These are phyloP conservation scores for Thoreauomyces humboldtii DNA, from an alignment of 192 early-diverging fungal species.

Conservation along the genomic window DNA sequence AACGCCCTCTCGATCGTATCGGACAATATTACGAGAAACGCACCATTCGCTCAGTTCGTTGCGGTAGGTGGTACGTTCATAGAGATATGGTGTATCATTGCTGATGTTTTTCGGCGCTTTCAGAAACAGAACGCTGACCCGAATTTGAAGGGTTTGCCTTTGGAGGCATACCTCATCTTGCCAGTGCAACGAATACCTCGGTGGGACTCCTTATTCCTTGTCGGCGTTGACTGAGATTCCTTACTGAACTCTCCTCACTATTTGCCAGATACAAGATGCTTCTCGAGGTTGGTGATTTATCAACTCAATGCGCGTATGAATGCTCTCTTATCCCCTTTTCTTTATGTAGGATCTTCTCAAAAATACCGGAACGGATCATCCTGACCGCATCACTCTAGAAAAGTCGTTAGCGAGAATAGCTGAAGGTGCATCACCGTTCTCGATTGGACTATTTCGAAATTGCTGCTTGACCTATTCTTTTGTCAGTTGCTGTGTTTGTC, in stretches of 20 bases:
- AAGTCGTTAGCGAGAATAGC: conserved; percentile 63
- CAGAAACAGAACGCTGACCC: conserved; percentile 43
- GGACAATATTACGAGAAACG: conserved; percentile 1
- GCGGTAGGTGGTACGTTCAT: background rate
- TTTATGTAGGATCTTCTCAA: conserved; percentile 51
- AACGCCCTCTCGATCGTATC: conserved; percentile 24
- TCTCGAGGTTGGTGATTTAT: conserved; percentile 50
- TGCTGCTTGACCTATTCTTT: background rate
- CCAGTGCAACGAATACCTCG: conserved; percentile 92
- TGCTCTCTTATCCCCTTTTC: background rate
- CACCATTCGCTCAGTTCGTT: conserved; percentile 29
- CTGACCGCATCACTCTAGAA: conserved; percentile 70
- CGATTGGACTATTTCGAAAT: background rate
- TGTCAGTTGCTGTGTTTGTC: conserved; percentile 65
- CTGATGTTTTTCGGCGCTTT: background rate
- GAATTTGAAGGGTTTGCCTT: conserved; percentile 58
- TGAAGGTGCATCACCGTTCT: conserved; percentile 1
- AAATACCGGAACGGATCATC: conserved; percentile 64
- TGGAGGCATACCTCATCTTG: conserved; percentile 79
- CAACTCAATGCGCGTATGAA: conserved; percentile 50
- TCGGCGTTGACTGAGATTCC: background rate
- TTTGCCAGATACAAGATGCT: conserved; percentile 62
- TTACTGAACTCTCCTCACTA: background rate
- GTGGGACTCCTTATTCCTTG: too few species aligned
- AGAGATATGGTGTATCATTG: background rate